These are phyloP conservation scores for Aspergillus ustus DNA, from an alignment of 2,329 filamentous ascomycete species.

Conservation along the genomic window DNA sequence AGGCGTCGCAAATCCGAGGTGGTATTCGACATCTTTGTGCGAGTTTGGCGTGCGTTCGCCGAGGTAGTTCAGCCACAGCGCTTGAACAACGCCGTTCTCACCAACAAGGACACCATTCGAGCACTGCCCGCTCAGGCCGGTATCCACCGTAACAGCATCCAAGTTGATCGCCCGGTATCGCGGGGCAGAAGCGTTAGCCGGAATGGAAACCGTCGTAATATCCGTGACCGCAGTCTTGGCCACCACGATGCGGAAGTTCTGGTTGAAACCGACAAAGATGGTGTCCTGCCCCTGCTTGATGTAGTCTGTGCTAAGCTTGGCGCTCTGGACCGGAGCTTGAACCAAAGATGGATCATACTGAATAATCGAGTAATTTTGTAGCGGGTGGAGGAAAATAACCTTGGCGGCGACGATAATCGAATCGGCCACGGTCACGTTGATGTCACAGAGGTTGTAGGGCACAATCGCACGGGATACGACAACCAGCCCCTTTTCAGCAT, in stretches of 20 bases:
- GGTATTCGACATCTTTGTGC: conserved; percentile 93
- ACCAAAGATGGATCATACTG: conserved; percentile 93
- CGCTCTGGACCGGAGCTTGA: conserved; percentile 90
- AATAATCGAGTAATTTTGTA: conserved; percentile 96
- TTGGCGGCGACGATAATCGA: conserved; percentile 94
- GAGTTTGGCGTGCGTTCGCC: conserved; percentile 80
- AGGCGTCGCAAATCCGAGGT: conserved; percentile 87
- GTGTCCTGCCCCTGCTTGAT: conserved; percentile 94
- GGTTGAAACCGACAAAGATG: conserved; percentile 97
- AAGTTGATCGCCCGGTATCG: conserved; percentile 94
- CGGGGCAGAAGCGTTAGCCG: conserved; percentile 87
- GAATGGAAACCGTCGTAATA: conserved; percentile 95
- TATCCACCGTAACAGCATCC: conserved; percentile 96
- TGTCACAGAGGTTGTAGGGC: conserved; percentile 95
- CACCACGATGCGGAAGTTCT: conserved; percentile 90
- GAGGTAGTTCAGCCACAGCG: conserved; percentile 94
- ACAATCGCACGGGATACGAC: conserved; percentile 93
- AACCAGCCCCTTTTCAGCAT: conserved; percentile 93
- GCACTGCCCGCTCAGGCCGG: conserved; percentile 85
- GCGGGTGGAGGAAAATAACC: conserved; percentile 91
- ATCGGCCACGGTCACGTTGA: conserved; percentile 93
- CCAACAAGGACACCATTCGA: conserved; percentile 91
- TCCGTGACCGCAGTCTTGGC: conserved; percentile 95
- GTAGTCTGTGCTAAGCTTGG: conserved; percentile 76
- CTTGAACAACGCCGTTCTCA: conserved; percentile 89